phyloP scores from a whole-genome alignment of 169 alveolate species.

The Eimeria acervulina region DNA sequence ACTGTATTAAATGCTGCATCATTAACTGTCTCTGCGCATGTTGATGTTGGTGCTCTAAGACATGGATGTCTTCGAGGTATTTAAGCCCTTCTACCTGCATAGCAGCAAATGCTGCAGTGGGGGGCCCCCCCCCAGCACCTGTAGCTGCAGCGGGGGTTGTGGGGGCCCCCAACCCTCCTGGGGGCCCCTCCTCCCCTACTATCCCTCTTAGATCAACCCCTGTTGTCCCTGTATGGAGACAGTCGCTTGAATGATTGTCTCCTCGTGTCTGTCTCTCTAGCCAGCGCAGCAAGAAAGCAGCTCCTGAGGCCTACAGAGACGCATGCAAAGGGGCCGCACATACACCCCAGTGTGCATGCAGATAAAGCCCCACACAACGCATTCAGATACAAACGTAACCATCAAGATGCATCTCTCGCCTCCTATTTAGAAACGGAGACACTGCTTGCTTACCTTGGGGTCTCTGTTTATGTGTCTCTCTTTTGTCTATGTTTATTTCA shows the following conservation, averaged over 20 bases:
- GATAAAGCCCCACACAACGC: neutral
- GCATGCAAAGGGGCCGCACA: neutral
- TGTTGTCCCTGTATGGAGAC: neutral
- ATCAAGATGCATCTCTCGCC: no score
- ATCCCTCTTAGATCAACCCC: conserved; percentile 53
- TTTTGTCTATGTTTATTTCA: no score
- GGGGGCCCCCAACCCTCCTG: conserved; percentile 4
- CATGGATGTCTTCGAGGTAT: conserved; percentile 32
- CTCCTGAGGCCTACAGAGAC: conserved; percentile 5
- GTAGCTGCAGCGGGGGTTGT: neutral
- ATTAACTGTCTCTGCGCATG: conserved; percentile 26
- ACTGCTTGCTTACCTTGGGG: no score
- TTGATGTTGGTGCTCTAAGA: conserved; percentile 44
- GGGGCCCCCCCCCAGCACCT: neutral
- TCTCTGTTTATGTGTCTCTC: neutral
- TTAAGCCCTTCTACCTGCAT: neutral
- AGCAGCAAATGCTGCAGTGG: conserved; percentile 1
- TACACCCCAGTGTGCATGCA: neutral
- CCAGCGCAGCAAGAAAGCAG: conserved; percentile 58
- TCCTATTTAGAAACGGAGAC: no score
- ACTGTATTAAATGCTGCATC: neutral
- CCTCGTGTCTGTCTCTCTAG: conserved; percentile 49
- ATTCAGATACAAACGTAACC: no score
- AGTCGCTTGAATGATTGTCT: conserved; percentile 27
- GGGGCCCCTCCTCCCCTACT: conserved; percentile 8